Percentiles rank a stretch among this genome's conserved stretches.
phyloP scores from a whole-genome alignment of 2,329 filamentous ascomycete species.

The Colletotrichum tropicale region DNA sequence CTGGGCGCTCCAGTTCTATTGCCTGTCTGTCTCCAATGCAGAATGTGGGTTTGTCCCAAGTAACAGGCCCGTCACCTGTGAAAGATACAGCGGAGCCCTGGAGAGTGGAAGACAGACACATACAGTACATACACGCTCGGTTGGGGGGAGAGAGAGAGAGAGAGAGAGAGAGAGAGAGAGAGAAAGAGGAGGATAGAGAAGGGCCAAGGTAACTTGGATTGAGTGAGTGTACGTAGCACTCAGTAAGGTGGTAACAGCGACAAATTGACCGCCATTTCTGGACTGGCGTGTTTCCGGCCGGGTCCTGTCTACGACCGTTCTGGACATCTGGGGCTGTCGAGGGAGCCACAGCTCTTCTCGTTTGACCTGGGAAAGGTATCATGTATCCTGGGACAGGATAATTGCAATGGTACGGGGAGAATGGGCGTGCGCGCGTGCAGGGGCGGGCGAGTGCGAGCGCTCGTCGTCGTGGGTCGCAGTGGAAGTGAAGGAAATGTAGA shows the following conservation, averaged over 20 bases:
- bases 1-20: neutral
- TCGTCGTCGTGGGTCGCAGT: neutral
- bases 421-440: neutral
- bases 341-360: neutral
- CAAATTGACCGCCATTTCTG: slow-evolving; percentile 6
- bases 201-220: too few relatives aligned
- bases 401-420: neutral
- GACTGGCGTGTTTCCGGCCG: neutral
- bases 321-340: neutral
- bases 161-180: too few relatives aligned
- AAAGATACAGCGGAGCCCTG: neutral
- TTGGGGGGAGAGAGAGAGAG: too few relatives aligned
- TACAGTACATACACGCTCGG: too few relatives aligned
- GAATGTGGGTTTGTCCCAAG: neutral
- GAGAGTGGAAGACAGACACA: neutral
- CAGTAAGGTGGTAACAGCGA: neutral
- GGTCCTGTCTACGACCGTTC: neutral
- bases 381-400: neutral
- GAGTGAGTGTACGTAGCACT: neutral
- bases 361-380: neutral
- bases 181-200: too few relatives aligned
- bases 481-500: neutral
- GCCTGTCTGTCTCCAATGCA: neutral
- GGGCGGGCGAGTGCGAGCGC: neutral
- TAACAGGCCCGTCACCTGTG: neutral